phyloP scores from a whole-genome alignment of 257 asterid species.

The Gardenia jasminoides region DNA sequence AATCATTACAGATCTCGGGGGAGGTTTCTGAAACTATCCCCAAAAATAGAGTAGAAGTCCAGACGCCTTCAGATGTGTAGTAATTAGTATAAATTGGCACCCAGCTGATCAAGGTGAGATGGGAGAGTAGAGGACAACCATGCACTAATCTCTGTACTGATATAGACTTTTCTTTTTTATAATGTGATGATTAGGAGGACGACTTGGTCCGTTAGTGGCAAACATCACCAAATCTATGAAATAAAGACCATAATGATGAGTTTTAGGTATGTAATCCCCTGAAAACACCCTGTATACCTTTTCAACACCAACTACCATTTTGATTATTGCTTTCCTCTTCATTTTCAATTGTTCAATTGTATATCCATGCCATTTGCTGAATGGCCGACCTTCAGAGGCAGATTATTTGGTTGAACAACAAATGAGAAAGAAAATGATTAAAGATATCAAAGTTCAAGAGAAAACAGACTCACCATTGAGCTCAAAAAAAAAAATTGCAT shows the following conservation, averaged over 20 bases:
- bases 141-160: not conserved
- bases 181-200: not conserved
- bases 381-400: too few relatives aligned
- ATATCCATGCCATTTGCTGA: not conserved
- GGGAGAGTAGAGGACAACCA: not conserved
- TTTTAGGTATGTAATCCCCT: not conserved
- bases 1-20: too few relatives aligned
- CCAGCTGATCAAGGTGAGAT: not conserved
- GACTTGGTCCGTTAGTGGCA: not conserved
- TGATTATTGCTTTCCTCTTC: not conserved
- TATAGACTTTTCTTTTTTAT: not conserved
- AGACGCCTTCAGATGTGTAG: too few relatives aligned
- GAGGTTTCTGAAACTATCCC: too few relatives aligned
- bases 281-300: not conserved
- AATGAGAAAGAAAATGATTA: not conserved
- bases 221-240: not conserved
- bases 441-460: not conserved
- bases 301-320: too few relatives aligned
- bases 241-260: not conserved
- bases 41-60: too few relatives aligned
- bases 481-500: not conserved
- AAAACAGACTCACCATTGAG: not conserved
- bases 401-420: not conserved
- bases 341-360: not conserved
- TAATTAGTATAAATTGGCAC: too few relatives aligned